Evolutionary conservation across 2,329 filamentous ascomycete species (phyloP).

Genomic region (Colletotrichum kahawae): DNA sequence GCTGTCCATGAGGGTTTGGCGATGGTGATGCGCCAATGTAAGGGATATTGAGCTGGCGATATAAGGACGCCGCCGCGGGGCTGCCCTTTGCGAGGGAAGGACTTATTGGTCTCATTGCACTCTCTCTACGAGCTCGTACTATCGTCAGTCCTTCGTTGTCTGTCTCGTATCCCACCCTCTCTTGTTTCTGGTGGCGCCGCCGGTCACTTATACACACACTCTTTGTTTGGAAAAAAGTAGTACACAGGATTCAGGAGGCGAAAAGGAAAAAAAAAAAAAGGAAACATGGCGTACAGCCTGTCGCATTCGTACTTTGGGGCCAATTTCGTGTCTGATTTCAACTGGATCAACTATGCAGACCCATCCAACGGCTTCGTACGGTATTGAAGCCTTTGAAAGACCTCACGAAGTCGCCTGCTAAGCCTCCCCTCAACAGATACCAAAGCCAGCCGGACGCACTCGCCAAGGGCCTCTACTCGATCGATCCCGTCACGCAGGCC

Average conservation of each 20-base stretch:
- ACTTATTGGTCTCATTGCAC: not conserved
- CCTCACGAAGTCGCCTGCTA: not conserved
- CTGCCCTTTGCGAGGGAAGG: not conserved
- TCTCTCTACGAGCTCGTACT: not conserved
- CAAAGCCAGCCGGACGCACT: slow-evolving; percentile 46
- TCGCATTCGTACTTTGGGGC: slow-evolving; percentile 46
- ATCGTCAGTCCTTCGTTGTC: slow-evolving; percentile 6
- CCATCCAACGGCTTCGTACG: slow-evolving; percentile 71
- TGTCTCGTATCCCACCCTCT: not conserved
- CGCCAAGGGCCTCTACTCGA: slow-evolving; percentile 42
- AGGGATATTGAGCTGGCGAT: not conserved
- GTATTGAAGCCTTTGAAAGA: slow-evolving; percentile 39
- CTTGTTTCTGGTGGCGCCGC: not conserved
- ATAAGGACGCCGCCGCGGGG: slow-evolving; percentile 3
- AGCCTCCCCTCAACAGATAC: slow-evolving; percentile 37
- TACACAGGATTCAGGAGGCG: not conserved
- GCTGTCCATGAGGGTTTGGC: not conserved
- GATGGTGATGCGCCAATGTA: not conserved
- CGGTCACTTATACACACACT: not conserved
- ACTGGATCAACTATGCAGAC: slow-evolving; percentile 58
- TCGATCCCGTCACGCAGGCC: slow-evolving; percentile 43
- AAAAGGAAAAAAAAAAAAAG: too few relatives aligned
- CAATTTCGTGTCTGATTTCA: slow-evolving; percentile 52
- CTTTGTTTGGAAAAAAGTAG: not conserved
- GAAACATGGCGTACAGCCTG: slow-evolving; percentile 40